These are phyloP conservation scores for Lachancea meyersii DNA, from an alignment of 805 yeast genomes.

Conservation along the genomic window DNA sequence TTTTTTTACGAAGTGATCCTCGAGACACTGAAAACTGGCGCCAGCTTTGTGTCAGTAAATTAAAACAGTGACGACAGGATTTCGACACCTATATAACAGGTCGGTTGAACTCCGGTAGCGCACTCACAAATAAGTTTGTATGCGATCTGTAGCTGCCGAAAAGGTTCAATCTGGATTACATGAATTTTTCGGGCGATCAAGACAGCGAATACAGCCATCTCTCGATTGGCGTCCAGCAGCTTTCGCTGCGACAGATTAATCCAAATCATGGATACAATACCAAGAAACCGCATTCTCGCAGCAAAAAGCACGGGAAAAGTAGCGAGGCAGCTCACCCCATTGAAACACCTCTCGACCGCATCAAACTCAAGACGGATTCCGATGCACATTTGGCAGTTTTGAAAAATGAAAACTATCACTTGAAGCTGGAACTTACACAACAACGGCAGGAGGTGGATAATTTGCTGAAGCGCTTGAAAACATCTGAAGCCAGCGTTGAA, in stretches of 20 bases:
- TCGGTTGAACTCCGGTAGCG: neutral
- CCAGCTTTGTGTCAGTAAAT: slow-evolving; percentile 6
- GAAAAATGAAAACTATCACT: slow-evolving; percentile 22
- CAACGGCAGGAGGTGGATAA: slow-evolving; percentile 16
- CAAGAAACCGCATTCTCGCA: neutral
- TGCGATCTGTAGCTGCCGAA: neutral
- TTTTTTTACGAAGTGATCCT: neutral
- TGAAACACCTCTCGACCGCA: neutral
- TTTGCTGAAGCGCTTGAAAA: neutral
- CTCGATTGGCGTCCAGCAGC: neutral
- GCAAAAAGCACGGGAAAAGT: neutral
- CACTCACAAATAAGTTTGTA: neutral
- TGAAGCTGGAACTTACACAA: slow-evolving; percentile 19
- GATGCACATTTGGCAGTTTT: slow-evolving; percentile 5
- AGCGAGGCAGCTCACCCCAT: neutral
- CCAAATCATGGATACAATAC: neutral
- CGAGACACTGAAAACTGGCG: neutral
- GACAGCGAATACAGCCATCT: slow-evolving; percentile 3
- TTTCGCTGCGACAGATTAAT: slow-evolving; percentile 3
- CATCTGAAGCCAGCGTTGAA: neutral
- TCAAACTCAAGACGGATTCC: neutral
- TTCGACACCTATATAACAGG: neutral
- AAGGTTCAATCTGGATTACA: neutral
- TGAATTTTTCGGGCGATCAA: neutral
- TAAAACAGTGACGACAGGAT: neutral